Conservation (phyloP, 2,329 filamentous ascomycete genomes). For the Aspergillus intermedius region DNA sequence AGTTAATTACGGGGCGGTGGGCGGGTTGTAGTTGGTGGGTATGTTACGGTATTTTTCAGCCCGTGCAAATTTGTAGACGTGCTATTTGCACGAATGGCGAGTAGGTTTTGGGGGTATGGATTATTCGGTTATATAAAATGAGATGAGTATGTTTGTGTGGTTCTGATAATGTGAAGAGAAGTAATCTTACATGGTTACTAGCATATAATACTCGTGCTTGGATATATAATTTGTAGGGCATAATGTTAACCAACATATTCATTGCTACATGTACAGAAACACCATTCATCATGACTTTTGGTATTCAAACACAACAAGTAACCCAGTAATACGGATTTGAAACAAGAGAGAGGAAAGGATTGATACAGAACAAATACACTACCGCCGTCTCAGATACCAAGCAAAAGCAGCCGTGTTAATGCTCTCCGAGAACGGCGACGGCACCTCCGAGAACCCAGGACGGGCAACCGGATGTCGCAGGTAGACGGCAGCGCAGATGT, state of each 20-base stretch:
- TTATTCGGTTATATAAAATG: no score
- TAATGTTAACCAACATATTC: no score
- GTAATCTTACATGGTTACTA: no score
- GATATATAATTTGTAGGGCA: no score
- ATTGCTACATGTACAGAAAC: no score
- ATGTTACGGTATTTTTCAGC: slow-evolving; percentile 20
- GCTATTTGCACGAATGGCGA: no score
- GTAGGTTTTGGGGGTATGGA: no score
- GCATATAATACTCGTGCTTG: no score
- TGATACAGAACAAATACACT: slow-evolving; percentile 25
- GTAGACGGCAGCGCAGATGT: slow-evolving; percentile 92
- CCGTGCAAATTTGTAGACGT: no score
- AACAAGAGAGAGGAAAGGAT: slow-evolving; percentile 6
- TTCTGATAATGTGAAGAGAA: no score
- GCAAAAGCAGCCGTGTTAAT: slow-evolving; percentile 79
- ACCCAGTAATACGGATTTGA: slow-evolving; percentile 32
- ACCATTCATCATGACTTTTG: no score
- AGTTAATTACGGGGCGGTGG: background rate
- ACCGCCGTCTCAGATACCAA: slow-evolving; percentile 86
- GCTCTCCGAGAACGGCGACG: slow-evolving; percentile 67
- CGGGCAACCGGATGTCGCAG: slow-evolving; percentile 87
- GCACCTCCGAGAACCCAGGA: slow-evolving; percentile 72
- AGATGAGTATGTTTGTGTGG: no score
- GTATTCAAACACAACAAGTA: background rate
- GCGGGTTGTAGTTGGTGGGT: slow-evolving; percentile 9